phyloP scores from a whole-genome alignment of 331 rosid species.

The Malus hybrid region DNA sequence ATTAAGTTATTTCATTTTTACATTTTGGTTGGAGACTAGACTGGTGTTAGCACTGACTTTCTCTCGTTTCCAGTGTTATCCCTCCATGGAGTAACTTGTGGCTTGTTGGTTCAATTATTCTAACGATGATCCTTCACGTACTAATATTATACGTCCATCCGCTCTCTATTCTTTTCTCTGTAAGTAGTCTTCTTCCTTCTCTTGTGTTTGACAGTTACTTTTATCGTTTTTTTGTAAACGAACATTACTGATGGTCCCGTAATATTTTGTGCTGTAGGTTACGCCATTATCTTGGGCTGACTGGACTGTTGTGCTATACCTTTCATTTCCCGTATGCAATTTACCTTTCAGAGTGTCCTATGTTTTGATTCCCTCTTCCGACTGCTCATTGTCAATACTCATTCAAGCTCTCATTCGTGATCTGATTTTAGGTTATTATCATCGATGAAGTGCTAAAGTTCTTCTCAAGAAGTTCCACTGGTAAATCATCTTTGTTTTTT shows the following conservation, averaged over 20 bases:
- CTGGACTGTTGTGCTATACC: slow-evolving; percentile 82
- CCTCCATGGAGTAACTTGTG: slow-evolving; percentile 98
- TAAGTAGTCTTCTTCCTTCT: slow-evolving; percentile 42
- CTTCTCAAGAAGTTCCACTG: slow-evolving; percentile 73
- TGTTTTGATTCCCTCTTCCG: not conserved
- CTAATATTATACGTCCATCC: slow-evolving; percentile 89
- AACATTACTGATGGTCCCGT: not conserved
- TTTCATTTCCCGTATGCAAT: slow-evolving; percentile 76
- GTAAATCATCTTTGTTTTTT: slow-evolving; percentile 30
- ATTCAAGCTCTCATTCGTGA: not conserved
- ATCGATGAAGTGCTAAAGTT: slow-evolving; percentile 88
- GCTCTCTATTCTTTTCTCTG: slow-evolving; percentile 88
- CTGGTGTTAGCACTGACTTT: slow-evolving; percentile 3
- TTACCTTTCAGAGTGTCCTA: slow-evolving; percentile 6
- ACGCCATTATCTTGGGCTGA: slow-evolving; percentile 87
- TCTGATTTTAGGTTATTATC: slow-evolving; percentile 57
- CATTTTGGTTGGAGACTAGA: not conserved
- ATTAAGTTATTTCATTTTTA: not conserved
- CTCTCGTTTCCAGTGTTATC: slow-evolving; percentile 54
- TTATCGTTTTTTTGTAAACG: not conserved
- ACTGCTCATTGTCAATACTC: not conserved
- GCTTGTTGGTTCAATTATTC: slow-evolving; percentile 87
- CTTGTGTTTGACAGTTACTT: not conserved
- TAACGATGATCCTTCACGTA: slow-evolving; percentile 80
- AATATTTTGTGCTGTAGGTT: slow-evolving; percentile 45